These are phyloP conservation scores for Termitomyces sp. DNA, from an alignment of 768 basidiomycete species.

Conservation along the genomic window DNA sequence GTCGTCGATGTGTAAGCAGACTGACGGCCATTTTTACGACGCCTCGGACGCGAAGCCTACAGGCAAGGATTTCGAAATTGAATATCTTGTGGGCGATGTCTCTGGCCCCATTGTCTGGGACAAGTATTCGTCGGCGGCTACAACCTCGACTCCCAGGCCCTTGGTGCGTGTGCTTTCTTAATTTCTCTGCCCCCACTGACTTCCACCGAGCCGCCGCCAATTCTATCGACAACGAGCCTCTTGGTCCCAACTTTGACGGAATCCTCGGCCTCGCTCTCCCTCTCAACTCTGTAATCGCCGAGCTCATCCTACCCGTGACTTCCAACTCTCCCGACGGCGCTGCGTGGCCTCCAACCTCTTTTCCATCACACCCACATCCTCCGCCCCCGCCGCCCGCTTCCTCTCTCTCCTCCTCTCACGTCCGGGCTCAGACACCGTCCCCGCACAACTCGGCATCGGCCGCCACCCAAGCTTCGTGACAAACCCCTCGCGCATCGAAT, in stretches of 20 bases:
- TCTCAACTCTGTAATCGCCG: constrained; percentile 60
- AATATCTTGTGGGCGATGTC: constrained; percentile 60
- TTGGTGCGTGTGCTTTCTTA: no score
- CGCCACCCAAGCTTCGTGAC: constrained; percentile 59
- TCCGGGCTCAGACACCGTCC: constrained; percentile 53
- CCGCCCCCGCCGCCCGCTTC: constrained; percentile 60
- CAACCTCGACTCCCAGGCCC: constrained; percentile 56
- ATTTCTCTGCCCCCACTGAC: no score
- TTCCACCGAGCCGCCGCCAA: no score
- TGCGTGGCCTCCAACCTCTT: constrained; percentile 66
- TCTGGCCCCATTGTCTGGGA: constrained; percentile 71
- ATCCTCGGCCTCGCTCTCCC: constrained; percentile 76
- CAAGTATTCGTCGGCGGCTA: constrained; percentile 58
- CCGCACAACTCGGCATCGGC: constrained; percentile 65
- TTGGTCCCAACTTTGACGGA: constrained; percentile 54
- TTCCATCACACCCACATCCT: constrained; percentile 48
- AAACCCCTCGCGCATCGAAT: no score
- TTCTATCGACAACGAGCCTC: constrained; percentile 49
- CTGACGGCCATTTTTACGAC: constrained; percentile 50
- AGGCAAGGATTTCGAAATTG: constrained; percentile 38
- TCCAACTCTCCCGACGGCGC: constrained; percentile 59
- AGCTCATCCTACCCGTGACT: constrained; percentile 40
- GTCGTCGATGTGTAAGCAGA: constrained; percentile 43
- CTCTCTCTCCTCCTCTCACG: constrained; percentile 64
- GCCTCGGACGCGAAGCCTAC: constrained; percentile 43